phyloP scores from a whole-genome alignment of 2,329 filamentous ascomycete genomes.

The Thielaviopsis populi region DNA sequence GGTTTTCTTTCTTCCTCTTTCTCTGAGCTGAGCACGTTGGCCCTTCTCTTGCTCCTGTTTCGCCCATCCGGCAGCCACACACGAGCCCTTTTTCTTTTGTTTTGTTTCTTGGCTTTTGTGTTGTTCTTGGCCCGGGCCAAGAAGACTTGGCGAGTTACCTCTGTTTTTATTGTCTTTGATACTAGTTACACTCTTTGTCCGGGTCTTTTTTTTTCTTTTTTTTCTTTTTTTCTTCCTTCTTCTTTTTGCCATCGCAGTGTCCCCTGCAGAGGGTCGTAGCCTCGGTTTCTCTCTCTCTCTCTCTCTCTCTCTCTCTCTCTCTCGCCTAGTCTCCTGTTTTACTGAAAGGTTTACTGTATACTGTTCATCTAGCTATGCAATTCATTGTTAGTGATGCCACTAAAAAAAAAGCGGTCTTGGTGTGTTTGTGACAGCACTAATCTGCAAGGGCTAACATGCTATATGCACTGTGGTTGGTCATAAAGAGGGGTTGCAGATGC shows the following conservation, averaged over 20 bases:
- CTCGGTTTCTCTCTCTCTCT: neutral
- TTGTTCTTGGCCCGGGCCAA: conserved; percentile 1
- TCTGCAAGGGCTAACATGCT: neutral
- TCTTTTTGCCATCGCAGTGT: neutral
- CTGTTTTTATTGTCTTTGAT: neutral
- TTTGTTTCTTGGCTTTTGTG: neutral
- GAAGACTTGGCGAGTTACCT: neutral
- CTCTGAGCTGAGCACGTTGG: neutral
- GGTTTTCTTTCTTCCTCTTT: neutral
- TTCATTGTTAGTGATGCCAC: neutral
- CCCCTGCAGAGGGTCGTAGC: neutral
- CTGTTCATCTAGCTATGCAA: neutral
- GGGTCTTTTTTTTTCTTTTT: neutral
- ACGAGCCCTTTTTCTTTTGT: neutral
- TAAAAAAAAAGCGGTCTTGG: no score
- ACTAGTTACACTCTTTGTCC: neutral
- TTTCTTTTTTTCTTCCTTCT: neutral
- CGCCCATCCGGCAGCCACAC: neutral
- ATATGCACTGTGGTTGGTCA: neutral
- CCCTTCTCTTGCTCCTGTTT: neutral
- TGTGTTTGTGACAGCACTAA: neutral
- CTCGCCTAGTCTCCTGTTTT: neutral
- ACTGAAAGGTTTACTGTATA: neutral
- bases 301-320: no score
- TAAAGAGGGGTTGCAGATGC: neutral